These are phyloP conservation scores for Dryas octopetala DNA, from an alignment of 306 rosid genomes.

Conservation along the genomic window DNA sequence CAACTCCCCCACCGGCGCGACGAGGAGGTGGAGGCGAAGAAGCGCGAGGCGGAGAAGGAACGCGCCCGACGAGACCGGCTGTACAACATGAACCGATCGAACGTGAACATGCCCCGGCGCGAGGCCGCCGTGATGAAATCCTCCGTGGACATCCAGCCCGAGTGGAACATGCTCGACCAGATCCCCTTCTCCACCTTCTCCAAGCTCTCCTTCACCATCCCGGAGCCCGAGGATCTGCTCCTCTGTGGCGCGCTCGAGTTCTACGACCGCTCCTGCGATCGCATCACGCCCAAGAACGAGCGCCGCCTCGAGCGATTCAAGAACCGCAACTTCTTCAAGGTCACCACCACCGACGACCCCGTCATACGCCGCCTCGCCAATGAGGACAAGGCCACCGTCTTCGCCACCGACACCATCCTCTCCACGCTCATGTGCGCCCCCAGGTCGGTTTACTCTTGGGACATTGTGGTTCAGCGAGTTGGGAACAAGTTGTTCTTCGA, in stretches of 20 bases:
- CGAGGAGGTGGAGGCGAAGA: slow-evolving; percentile 81
- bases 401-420: slow-evolving; percentile 77
- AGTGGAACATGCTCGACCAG: slow-evolving; percentile 96
- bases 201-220: slow-evolving; percentile 76
- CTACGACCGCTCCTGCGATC: slow-evolving; percentile 72
- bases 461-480: slow-evolving; percentile 81
- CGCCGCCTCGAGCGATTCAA: slow-evolving; percentile 82
- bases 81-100: slow-evolving; percentile 70
- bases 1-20: slow-evolving; percentile 95
- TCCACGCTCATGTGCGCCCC: slow-evolving; percentile 90
- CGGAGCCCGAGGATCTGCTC: slow-evolving; percentile 83
- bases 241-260: slow-evolving; percentile 76
- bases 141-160: slow-evolving; percentile 86
- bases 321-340: slow-evolving; percentile 83
- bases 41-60: slow-evolving; percentile 90
- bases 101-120: slow-evolving; percentile 60
- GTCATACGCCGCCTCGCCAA: slow-evolving; percentile 78
- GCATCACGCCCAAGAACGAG: slow-evolving; percentile 77
- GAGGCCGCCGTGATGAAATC: slow-evolving; percentile 87
- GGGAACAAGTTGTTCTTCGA: slow-evolving; percentile 91
- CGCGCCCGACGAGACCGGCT: slow-evolving; percentile 85
- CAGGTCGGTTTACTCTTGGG: slow-evolving; percentile 92
- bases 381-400: slow-evolving; percentile 86
- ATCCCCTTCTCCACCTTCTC: slow-evolving; percentile 89
- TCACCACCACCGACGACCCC: slow-evolving; percentile 89